A percentile compares a stretch with the other conserved stretches of the same genome.
These are phyloP conservation scores for Nemania sp. DNA, from an alignment of 2,329 filamentous ascomycete species.

Conservation along the genomic window DNA sequence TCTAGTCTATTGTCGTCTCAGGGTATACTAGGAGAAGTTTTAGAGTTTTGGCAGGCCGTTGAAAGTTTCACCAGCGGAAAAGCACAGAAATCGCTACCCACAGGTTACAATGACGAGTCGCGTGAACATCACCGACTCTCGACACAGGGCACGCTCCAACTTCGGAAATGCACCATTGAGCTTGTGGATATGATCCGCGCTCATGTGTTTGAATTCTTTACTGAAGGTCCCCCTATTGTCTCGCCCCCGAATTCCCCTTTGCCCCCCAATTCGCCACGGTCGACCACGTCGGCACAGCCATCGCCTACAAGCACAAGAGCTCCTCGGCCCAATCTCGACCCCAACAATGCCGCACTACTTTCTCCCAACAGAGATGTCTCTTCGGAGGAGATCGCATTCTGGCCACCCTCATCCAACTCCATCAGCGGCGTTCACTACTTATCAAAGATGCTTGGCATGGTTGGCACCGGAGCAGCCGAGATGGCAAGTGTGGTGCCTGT, in stretches of 20 bases:
- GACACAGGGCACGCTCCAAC: conserved; percentile 73
- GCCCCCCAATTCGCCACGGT: conserved; percentile 74
- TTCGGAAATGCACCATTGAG: conserved; percentile 83
- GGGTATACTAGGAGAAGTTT: conserved; percentile 87
- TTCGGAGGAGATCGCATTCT: conserved; percentile 96
- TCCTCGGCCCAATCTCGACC: conserved; percentile 83
- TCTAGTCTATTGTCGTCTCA: conserved; percentile 79
- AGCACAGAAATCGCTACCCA: conserved; percentile 82
- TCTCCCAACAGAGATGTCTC: conserved; percentile 83
- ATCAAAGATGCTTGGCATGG: conserved; percentile 80
- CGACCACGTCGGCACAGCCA: conserved; percentile 68
- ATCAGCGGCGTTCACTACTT: conserved; percentile 93
- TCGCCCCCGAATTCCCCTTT: conserved; percentile 73
- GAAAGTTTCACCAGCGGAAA: conserved; percentile 90
- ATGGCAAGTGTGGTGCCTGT: conserved; percentile 81
- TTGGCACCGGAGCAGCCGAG: conserved; percentile 89
- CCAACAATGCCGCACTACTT: conserved; percentile 78
- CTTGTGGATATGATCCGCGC: conserved; percentile 87
- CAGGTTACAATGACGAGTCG: conserved; percentile 85
- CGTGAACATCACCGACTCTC: conserved; percentile 84
- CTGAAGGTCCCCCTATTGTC: conserved; percentile 85
- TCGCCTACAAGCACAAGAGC: conserved; percentile 72
- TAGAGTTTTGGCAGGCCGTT: conserved; percentile 94
- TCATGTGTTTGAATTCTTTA: conserved; percentile 83
- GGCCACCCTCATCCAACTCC: conserved; percentile 93